A percentile compares a stretch with the other conserved stretches of the same genome.
Conservation (phyloP, 2,329 filamentous ascomycete species). For the Colletotrichum liriopes region DNA sequence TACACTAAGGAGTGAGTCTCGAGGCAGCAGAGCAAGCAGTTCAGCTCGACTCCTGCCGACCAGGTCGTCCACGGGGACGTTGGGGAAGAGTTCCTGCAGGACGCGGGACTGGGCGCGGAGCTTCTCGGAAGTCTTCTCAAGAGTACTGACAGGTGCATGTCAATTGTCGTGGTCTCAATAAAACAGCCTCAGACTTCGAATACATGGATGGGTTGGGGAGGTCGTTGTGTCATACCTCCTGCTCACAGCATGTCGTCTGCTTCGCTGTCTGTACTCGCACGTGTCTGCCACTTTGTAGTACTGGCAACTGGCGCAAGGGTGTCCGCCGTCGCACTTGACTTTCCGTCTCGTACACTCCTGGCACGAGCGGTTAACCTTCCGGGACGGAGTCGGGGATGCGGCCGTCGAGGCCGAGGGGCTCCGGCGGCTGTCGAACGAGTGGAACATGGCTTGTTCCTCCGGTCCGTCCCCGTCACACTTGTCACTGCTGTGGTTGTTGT, state of each 20-base stretch:
- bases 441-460: conserved; percentile 32
- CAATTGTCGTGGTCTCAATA: neutral
- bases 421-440: conserved; percentile 38
- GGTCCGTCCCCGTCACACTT: neutral
- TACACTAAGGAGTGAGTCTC: conserved; percentile 16
- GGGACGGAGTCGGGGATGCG: conserved; percentile 6
- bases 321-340: conserved; percentile 59
- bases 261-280: conserved; percentile 51
- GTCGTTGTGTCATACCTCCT: conserved; percentile 45
- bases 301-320: conserved; percentile 56
- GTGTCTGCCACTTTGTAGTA: conserved; percentile 48
- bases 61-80: conserved; percentile 41
- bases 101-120: conserved; percentile 46
- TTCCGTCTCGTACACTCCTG: conserved; percentile 50
- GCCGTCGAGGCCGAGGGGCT: conserved; percentile 13
- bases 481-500: conserved; percentile 15
- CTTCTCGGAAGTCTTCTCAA: conserved; percentile 47
- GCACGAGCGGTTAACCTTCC: conserved; percentile 48
- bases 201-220: neutral
- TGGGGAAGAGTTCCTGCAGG: conserved; percentile 47
- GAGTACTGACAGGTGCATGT: conserved; percentile 43
- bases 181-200: neutral
- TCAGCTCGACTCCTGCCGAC: conserved; percentile 45
- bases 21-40: conserved; percentile 43
- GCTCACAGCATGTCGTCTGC: conserved; percentile 50